Percentiles rank a stretch among this genome's conserved stretches.
phyloP scores from a whole-genome alignment of 352 stramenopile species.

The Phytopythium cucurbitacearum region DNA sequence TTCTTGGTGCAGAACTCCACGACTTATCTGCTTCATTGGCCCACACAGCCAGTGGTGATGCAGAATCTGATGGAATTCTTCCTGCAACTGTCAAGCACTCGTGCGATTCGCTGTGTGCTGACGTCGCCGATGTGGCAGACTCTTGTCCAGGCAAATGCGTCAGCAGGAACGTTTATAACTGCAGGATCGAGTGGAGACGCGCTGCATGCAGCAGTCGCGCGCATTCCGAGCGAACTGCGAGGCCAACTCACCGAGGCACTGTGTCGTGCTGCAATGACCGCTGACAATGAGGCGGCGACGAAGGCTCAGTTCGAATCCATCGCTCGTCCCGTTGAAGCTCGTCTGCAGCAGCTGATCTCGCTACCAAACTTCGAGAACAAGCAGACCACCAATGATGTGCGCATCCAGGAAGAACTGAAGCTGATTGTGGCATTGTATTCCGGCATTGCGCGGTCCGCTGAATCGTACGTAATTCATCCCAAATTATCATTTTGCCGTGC shows the following conservation, averaged over 20 bases:
- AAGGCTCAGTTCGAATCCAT: slow-evolving; percentile 55
- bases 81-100: slow-evolving; percentile 59
- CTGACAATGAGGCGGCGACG: slow-evolving; percentile 35
- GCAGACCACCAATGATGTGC: slow-evolving; percentile 57
- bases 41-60: slow-evolving; percentile 79
- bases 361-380: slow-evolving; percentile 56
- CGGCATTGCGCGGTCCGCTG: slow-evolving; percentile 63
- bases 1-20: slow-evolving; percentile 69
- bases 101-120: slow-evolving; percentile 54
- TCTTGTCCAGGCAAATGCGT: slow-evolving; percentile 68
- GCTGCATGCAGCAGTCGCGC: slow-evolving; percentile 43
- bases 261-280: slow-evolving; percentile 68
- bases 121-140: slow-evolving; percentile 59
- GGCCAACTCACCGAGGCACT: slow-evolving; percentile 66
- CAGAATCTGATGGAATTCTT: slow-evolving; percentile 79
- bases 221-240: slow-evolving; percentile 52
- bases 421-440: slow-evolving; percentile 77
- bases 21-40: slow-evolving; percentile 77
- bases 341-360: slow-evolving; percentile 51
- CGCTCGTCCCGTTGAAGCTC: slow-evolving; percentile 35
- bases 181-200: slow-evolving; percentile 16
- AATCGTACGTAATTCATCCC: slow-evolving; percentile 33
- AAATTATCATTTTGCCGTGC: not conserved
- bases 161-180: slow-evolving; percentile 51
- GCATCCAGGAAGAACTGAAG: slow-evolving; percentile 69